These are phyloP conservation scores for Ilyonectria mors-panacis DNA, from an alignment of 2,329 filamentous ascomycete species.

Conservation along the genomic window DNA sequence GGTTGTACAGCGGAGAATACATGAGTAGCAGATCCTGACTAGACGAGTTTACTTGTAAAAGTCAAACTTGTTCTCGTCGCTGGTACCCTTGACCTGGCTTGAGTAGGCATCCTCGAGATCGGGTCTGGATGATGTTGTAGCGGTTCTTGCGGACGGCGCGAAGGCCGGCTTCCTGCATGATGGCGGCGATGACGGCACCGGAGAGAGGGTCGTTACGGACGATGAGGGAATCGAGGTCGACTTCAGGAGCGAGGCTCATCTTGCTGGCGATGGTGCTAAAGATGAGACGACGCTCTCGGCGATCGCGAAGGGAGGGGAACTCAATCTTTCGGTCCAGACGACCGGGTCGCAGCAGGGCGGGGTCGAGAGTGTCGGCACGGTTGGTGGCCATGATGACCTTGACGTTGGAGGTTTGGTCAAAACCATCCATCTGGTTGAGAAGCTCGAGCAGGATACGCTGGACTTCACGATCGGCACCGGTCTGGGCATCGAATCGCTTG, in stretches of 20 bases:
- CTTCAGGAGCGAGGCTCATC: conserved; percentile 97
- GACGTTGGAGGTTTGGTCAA: conserved; percentile 98
- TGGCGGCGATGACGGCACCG: conserved; percentile 95
- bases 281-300: conserved; percentile 94
- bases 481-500: conserved; percentile 99
- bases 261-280: conserved; percentile 97
- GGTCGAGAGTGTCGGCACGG: conserved; percentile 96
- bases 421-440: conserved; percentile 99
- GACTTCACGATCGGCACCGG: conserved; percentile 96
- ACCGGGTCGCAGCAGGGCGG: conserved; percentile 92
- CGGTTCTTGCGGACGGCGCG: conserved; percentile 96
- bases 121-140: conserved; percentile 97
- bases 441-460: conserved; percentile 98
- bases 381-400: conserved; percentile 99
- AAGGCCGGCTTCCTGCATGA: conserved; percentile 98
- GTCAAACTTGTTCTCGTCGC: conserved; percentile 83
- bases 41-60: conserved; percentile 81
- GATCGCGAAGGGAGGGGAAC: conserved; percentile 94
- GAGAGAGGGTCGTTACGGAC: conserved; percentile 96
- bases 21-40: conserved; percentile 17
- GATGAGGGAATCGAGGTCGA: conserved; percentile 95
- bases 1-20: conserved; percentile 44
- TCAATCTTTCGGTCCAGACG: conserved; percentile 99
- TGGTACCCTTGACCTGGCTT: conserved; percentile 89
- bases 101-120: conserved; percentile 98